Evolutionary conservation across 1,284 basidiomycete genomes (phyloP).

Genomic region (Porphyrellus sp.): DNA sequence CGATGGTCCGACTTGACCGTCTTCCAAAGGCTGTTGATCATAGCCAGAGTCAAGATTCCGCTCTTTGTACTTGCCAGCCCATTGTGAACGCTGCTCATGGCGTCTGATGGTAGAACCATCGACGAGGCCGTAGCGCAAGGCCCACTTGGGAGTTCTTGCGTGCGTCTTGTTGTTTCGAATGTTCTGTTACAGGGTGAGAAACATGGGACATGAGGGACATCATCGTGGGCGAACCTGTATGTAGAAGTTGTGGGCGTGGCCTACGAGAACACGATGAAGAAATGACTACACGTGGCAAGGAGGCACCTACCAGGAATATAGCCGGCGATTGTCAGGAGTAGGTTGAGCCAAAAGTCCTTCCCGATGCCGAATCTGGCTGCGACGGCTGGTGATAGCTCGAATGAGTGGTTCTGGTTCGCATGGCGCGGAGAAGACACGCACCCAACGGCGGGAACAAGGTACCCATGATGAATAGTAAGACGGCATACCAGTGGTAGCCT

Average conservation of each 20-base stretch:
- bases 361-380: conserved; percentile 94
- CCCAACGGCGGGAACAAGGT: conserved; percentile 86
- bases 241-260: conserved; percentile 89
- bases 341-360: conserved; percentile 89
- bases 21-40: conserved; percentile 71
- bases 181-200: conserved; percentile 53
- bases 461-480: conserved; percentile 80
- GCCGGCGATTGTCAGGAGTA: conserved; percentile 85
- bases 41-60: conserved; percentile 71
- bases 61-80: conserved; percentile 85
- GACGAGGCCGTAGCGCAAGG: conserved; percentile 83
- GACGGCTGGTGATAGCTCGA: conserved; percentile 60
- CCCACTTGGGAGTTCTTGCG: conserved; percentile 92
- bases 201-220: conserved; percentile 1
- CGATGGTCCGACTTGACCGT: conserved; percentile 57
- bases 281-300: neutral
- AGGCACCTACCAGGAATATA: conserved; percentile 75
- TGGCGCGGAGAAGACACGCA: conserved; percentile 37
- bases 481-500: conserved; percentile 79
- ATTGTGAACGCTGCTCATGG: conserved; percentile 76
- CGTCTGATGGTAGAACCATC: conserved; percentile 74
- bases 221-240: conserved; percentile 59
- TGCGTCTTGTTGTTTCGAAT: conserved; percentile 94
- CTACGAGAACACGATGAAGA: conserved; percentile 38
- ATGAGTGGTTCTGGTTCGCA: neutral